Evolutionary conservation across 2,329 filamentous ascomycete species (phyloP).

Genomic region (Exophiala viscosa): DNA sequence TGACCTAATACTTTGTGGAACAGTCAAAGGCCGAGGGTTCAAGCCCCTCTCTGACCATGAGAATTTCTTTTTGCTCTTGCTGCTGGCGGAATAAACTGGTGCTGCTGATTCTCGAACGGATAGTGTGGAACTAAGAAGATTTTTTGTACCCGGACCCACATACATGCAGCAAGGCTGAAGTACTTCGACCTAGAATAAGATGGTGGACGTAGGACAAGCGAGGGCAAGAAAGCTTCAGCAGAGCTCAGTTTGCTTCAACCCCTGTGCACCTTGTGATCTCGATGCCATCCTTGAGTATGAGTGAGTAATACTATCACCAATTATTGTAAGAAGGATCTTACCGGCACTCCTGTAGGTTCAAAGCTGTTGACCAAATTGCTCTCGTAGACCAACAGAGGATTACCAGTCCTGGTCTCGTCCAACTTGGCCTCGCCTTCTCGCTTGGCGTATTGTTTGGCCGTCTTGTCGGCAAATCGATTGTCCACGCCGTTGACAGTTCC

Average conservation of each 20-base stretch:
- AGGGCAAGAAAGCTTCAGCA: background rate
- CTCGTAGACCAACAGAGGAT: slow-evolving; percentile 54
- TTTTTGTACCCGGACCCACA: background rate
- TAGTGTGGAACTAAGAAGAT: background rate
- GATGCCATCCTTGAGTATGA: slow-evolving; percentile 57
- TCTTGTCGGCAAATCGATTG: slow-evolving; percentile 25
- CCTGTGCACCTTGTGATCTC: slow-evolving; percentile 61
- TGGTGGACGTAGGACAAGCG: background rate
- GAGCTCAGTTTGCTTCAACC: slow-evolving; percentile 11
- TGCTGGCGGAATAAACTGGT: background rate
- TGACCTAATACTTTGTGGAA: slow-evolving; percentile 3
- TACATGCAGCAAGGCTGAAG: background rate
- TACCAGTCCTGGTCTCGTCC: slow-evolving; percentile 28
- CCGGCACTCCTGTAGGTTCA: slow-evolving; percentile 64
- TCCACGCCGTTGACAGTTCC: slow-evolving; percentile 19
- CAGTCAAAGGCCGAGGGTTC: slow-evolving; percentile 4
- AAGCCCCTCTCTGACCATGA: slow-evolving; percentile 5
- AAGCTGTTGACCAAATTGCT: slow-evolving; percentile 62
- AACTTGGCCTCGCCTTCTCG: slow-evolving; percentile 28
- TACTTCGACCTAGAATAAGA: too few species aligned
- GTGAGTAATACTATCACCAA: slow-evolving; percentile 15
- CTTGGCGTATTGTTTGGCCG: slow-evolving; percentile 28
- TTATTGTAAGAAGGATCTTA: background rate
- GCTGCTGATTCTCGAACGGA: background rate
- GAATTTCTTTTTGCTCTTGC: background rate